A percentile compares a stretch with the other conserved stretches of the same genome.
Conservation (phyloP, 2,329 filamentous ascomycete genomes). For the Fusarium keratoplasticum region DNA sequence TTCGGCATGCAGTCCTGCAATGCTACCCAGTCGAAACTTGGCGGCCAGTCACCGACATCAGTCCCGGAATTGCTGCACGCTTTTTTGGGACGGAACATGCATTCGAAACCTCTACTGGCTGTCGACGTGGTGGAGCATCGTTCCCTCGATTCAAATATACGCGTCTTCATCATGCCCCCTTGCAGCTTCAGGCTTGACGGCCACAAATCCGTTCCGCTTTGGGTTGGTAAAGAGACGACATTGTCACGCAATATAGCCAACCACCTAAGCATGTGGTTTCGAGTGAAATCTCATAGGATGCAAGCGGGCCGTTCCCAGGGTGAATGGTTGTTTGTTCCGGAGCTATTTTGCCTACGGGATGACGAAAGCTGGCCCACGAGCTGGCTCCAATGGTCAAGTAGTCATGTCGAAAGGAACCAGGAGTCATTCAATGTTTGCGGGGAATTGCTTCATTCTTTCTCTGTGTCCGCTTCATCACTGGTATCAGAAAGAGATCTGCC, state of each 20-base stretch:
- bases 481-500: not conserved
- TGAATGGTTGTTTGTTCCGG: not conserved
- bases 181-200: not conserved
- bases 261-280: slow-evolving; percentile 20
- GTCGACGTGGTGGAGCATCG: not conserved
- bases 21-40: not conserved
- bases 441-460: not conserved
- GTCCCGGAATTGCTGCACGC: not conserved
- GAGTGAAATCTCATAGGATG: slow-evolving; percentile 4
- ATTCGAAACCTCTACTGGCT: not conserved
- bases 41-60: not conserved
- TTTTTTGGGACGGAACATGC: not conserved
- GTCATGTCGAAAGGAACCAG: not conserved
- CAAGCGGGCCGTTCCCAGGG: not conserved
- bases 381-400: not conserved
- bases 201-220: not conserved
- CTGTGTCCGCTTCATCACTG: not conserved
- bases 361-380: not conserved
- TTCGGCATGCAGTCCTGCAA: not conserved
- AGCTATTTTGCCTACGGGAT: not conserved
- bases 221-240: not conserved
- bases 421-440: not conserved
- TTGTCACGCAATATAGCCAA: slow-evolving; percentile 4
- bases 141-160: not conserved
- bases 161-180: not conserved